phyloP scores from a whole-genome alignment of 2,329 filamentous ascomycete species.

The Geoglossum cookeanum region DNA sequence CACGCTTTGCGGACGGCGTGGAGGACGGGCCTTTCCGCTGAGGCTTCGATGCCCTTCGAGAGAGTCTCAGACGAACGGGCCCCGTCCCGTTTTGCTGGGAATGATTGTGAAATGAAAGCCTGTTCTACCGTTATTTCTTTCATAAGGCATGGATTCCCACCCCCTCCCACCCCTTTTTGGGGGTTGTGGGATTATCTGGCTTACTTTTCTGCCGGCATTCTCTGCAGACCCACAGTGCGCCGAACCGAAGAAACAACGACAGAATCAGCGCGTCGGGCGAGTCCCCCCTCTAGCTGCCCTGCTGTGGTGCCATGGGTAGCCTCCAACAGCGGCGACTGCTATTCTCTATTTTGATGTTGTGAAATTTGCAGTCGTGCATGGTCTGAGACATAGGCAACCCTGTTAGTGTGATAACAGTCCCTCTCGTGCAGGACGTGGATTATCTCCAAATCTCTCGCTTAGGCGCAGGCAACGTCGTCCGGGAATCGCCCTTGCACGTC shows the following conservation, averaged over 20 bases:
- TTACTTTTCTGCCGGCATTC: background rate
- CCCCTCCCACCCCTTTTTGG: background rate
- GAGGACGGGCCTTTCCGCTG: background rate
- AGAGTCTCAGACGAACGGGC: background rate
- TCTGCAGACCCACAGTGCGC: too few species aligned
- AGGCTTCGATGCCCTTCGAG: background rate
- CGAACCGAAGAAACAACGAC: too few species aligned
- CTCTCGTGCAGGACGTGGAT: background rate
- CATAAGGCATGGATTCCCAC: background rate
- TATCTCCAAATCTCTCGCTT: constrained; percentile 1
- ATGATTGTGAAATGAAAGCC: background rate
- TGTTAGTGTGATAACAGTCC: background rate
- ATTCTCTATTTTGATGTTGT: background rate
- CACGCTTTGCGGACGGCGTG: too few species aligned
- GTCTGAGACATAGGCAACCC: background rate
- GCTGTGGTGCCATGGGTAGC: background rate
- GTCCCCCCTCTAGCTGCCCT: background rate
- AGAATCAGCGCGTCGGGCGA: background rate
- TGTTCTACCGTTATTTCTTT: background rate
- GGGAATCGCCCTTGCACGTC: background rate
- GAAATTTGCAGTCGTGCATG: background rate
- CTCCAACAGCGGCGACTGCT: background rate
- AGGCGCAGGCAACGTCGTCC: background rate
- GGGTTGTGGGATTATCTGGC: background rate
- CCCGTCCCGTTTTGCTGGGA: background rate